Percentiles rank a stretch among this genome's conserved stretches.
These are phyloP conservation scores for Apiospora phragmitis DNA, from an alignment of 2,329 filamentous ascomycete species.

Conservation along the genomic window DNA sequence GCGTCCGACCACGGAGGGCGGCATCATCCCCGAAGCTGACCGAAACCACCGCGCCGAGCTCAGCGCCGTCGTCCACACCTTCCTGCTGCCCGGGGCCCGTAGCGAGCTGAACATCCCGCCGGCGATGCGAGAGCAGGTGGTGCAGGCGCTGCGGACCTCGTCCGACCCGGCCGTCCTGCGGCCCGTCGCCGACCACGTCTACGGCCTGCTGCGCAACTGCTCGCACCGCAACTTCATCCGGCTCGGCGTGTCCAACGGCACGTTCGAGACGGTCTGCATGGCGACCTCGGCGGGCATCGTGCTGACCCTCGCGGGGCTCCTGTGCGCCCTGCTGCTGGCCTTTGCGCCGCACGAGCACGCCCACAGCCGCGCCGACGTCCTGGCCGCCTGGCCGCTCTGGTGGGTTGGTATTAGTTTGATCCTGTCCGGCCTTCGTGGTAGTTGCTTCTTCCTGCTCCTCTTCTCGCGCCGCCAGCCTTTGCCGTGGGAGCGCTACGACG, in stretches of 20 bases:
- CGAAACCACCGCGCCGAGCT: slow-evolving; percentile 31
- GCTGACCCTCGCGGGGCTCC: slow-evolving; percentile 40
- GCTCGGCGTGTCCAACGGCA: slow-evolving; percentile 54
- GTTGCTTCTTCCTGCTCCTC: slow-evolving; percentile 48
- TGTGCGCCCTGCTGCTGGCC: slow-evolving; percentile 41
- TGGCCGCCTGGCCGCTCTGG: slow-evolving; percentile 48
- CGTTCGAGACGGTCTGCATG: slow-evolving; percentile 49
- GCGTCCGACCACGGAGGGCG: not conserved
- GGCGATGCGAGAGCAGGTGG: slow-evolving; percentile 39
- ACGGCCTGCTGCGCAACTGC: slow-evolving; percentile 47
- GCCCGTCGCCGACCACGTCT: slow-evolving; percentile 47
- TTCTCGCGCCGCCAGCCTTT: slow-evolving; percentile 46
- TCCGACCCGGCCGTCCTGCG: slow-evolving; percentile 40
- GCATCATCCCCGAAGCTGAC: not conserved
- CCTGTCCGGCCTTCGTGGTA: slow-evolving; percentile 44
- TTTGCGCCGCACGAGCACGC: slow-evolving; percentile 31
- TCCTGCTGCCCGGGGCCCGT: slow-evolving; percentile 40
- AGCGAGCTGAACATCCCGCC: slow-evolving; percentile 51
- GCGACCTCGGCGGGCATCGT: slow-evolving; percentile 44
- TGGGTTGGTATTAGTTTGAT: slow-evolving; percentile 43
- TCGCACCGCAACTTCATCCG: slow-evolving; percentile 53
- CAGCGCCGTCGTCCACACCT: slow-evolving; percentile 40
- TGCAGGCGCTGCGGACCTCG: slow-evolving; percentile 36
- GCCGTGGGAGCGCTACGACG: slow-evolving; percentile 49
- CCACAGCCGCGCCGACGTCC: slow-evolving; percentile 42